Conservation (phyloP, 768 basidiomycete species). For the Hortiboletus flavorubellus region DNA sequence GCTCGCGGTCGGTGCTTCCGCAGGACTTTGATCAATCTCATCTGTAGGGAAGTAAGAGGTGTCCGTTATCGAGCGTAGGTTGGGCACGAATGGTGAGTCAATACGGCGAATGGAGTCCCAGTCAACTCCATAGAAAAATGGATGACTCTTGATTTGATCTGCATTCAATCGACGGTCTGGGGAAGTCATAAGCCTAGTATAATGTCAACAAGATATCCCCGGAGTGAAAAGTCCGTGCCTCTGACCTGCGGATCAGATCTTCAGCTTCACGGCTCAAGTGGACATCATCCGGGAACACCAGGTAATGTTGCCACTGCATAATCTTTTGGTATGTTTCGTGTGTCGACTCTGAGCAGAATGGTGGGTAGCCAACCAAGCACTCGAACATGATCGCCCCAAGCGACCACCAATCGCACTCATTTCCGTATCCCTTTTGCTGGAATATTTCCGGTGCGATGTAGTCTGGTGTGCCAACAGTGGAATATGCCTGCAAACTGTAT, state of each 20-base stretch:
- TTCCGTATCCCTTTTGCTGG: conserved; percentile 93
- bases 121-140: conserved; percentile 95
- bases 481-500: conserved; percentile 68
- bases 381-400: conserved; percentile 99
- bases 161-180: conserved; percentile 73
- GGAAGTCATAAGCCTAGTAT: conserved; percentile 72
- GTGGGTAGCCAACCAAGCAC: conserved; percentile 94
- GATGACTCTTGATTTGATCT: conserved; percentile 87
- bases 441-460: conserved; percentile 98
- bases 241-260: conserved; percentile 79
- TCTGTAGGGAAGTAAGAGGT: conserved; percentile 99
- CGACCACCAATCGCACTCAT: conserved; percentile 99
- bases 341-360: conserved; percentile 93
- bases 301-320: conserved; percentile 86
- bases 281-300: conserved; percentile 91
- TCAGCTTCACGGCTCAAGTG: conserved; percentile 89
- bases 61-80: conserved; percentile 88
- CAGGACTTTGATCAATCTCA: conserved; percentile 76
- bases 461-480: conserved; percentile 96
- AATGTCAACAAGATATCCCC: conserved; percentile 3
- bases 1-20: conserved; percentile 40
- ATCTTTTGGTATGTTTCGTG: conserved; percentile 99
- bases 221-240: not conserved
- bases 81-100: conserved; percentile 95
- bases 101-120: conserved; percentile 87